Percentiles rank a stretch among this genome's conserved stretches.
phyloP scores from a whole-genome alignment of 2,329 filamentous ascomycete species.

The Trichoderma hamatum region DNA sequence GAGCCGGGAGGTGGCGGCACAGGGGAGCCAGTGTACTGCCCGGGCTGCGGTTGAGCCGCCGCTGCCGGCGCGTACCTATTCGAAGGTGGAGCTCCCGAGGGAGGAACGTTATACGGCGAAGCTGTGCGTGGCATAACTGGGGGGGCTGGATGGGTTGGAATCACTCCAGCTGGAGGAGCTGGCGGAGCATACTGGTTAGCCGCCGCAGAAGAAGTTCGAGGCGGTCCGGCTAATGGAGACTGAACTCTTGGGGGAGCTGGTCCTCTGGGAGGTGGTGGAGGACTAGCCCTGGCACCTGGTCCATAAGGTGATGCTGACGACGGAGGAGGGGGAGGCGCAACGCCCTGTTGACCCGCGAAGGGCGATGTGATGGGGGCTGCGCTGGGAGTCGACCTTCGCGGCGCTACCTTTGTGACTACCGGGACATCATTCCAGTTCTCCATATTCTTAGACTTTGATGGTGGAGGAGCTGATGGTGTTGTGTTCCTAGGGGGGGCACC shows the following conservation, averaged over 20 bases:
- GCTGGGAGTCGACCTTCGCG: slow-evolving; percentile 74
- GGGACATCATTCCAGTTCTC: slow-evolving; percentile 96
- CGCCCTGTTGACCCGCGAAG: slow-evolving; percentile 67
- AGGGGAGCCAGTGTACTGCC: slow-evolving; percentile 46
- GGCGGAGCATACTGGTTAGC: slow-evolving; percentile 56
- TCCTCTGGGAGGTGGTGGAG: slow-evolving; percentile 82
- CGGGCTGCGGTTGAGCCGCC: slow-evolving; percentile 54
- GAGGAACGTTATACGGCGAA: slow-evolving; percentile 85
- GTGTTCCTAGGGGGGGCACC: slow-evolving; percentile 56
- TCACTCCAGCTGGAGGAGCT: slow-evolving; percentile 67
- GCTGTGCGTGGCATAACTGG: slow-evolving; percentile 71
- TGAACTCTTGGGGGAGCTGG: slow-evolving; percentile 69
- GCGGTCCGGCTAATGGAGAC: slow-evolving; percentile 65
- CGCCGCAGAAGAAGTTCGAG: slow-evolving; percentile 65
- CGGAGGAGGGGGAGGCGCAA: slow-evolving; percentile 59
- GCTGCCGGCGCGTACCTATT: slow-evolving; percentile 76
- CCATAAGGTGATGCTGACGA: slow-evolving; percentile 54
- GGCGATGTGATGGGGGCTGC: slow-evolving; percentile 71
- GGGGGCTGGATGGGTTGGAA: slow-evolving; percentile 58
- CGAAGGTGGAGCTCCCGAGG: slow-evolving; percentile 67
- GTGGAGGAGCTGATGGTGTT: slow-evolving; percentile 69
- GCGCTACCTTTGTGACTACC: slow-evolving; percentile 74
- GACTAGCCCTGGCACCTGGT: slow-evolving; percentile 66
- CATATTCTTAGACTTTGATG: slow-evolving; percentile 70
- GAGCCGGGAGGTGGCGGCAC: slow-evolving; percentile 47